Base-by-base conservation (phyloP, 1,284 basidiomycete species). In the Cyathus olla region DNA sequence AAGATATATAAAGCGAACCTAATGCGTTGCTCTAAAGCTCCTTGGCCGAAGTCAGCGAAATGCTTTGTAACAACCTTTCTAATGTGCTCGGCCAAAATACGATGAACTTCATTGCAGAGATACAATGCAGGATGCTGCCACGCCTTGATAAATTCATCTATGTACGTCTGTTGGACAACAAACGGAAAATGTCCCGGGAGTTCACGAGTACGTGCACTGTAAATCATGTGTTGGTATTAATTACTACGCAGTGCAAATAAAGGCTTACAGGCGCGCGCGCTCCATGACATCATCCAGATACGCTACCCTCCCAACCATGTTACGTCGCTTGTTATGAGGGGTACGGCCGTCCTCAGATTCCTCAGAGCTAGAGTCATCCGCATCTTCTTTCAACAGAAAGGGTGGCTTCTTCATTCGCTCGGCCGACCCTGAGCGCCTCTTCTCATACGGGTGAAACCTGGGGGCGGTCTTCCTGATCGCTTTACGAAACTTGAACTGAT, bases 161-260 rank as follows among this genome's bases (percentile, higher is more conserved):
- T 90, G 50, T 85, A 87, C 0, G 70, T 61, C 5, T 81, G 69
- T 28, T 87, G 86, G 0, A 91, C 88, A 0, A 85, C 78, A 63
- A 90, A 93, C 0, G 91, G 91, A 61, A 84, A 87, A 61, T 86
- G 85, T 17, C 85, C 88, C 0, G 91, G 90, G 0, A 93, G 79
- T 68, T 93, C 90, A 4, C 90, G 87, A 0, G 90, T 90, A 1
- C 87, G 83, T 0, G 90, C 85, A 9, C 92, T 93, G 59, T 11
- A 54, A 4, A 56, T 37, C 47, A 13, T 8, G n/a, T 51, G 27
- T 27, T 13, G 1, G 24, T 22, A 13, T 39, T 56, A 29, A 21
- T 50, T 10, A 40, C 52, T 44, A 31, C 19, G 56, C 9, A 24
- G 21, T 24, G 19, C 27, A 11, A 24, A 56, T 6, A 10, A 3